phyloP scores from a whole-genome alignment of 768 basidiomycete genomes.

The Symmetrospora coprosmae region DNA sequence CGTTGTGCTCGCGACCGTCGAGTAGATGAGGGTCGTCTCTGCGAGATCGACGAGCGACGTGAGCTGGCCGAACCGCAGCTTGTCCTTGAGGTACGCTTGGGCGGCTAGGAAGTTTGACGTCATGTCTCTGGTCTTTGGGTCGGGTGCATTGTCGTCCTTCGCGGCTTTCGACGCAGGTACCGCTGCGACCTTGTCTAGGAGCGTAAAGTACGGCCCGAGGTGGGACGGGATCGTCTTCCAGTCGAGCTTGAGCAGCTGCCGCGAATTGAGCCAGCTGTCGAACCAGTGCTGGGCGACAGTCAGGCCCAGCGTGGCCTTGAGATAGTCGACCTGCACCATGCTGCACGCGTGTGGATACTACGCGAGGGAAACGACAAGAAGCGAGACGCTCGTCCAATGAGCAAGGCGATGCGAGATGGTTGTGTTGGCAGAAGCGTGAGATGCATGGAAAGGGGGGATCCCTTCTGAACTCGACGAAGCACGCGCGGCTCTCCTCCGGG shows the following conservation, averaged over 20 bases:
- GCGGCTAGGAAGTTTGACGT: neutral
- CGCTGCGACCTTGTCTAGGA: neutral
- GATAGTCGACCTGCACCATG: too few species aligned
- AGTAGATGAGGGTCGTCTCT: neutral
- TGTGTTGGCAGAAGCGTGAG: too few species aligned
- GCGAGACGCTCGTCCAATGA: too few species aligned
- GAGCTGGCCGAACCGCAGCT: slow-evolving; percentile 9
- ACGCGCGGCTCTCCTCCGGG: too few species aligned
- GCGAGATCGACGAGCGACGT: neutral
- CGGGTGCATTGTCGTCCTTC: too few species aligned
- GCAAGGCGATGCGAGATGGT: too few species aligned
- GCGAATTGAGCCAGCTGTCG: slow-evolving; percentile 1
- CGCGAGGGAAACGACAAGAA: too few species aligned
- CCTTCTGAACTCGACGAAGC: too few species aligned
- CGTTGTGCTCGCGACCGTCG: neutral
- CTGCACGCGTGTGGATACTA: too few species aligned
- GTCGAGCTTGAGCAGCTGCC: neutral
- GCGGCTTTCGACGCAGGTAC: too few species aligned
- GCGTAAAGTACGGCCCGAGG: neutral
- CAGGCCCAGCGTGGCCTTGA: too few species aligned
- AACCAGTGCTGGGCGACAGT: slow-evolving; percentile 3
- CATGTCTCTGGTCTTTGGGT: neutral
- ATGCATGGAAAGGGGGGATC: too few species aligned
- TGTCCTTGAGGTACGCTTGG: slow-evolving; percentile 2
- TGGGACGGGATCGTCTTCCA: neutral